A percentile compares a stretch with the other conserved stretches of the same genome.
Conservation (phyloP, 2,329 filamentous ascomycete genomes). For the Beauveria sp. region DNA sequence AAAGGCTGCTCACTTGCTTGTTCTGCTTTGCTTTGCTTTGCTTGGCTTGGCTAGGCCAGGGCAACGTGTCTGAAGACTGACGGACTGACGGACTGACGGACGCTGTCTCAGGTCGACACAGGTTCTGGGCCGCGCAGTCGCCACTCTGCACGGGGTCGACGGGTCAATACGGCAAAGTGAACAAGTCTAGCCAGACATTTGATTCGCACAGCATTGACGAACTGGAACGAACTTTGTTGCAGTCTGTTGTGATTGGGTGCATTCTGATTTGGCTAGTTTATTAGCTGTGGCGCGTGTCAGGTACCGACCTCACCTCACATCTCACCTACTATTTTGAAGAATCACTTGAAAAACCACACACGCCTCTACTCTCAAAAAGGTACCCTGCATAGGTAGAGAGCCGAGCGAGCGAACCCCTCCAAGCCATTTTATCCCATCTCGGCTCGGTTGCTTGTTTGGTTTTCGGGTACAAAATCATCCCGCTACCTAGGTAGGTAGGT, state of each 20-base stretch:
- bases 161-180: neutral
- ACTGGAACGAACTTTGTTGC: neutral
- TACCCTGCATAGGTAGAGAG: neutral
- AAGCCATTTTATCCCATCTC: neutral
- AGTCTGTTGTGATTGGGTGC: neutral
- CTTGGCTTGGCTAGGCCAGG: neutral
- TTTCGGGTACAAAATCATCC: neutral
- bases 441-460: neutral
- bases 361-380: too few species aligned
- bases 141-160: conserved; percentile 5
- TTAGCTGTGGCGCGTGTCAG: neutral
- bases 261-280: neutral
- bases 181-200: neutral
- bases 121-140: conserved; percentile 5
- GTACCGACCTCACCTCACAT: neutral
- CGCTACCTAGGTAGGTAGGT: neutral
- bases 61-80: neutral
- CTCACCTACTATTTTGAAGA: neutral
- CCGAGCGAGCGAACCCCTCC: neutral
- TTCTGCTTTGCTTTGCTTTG: neutral
- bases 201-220: neutral
- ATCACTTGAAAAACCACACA: neutral
- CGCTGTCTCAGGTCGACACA: neutral
- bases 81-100: neutral
- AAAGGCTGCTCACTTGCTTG: too few species aligned